Evolutionary conservation across 192 early-diverging fungal species (phyloP).

Genomic region (Gigaspora rosea): DNA sequence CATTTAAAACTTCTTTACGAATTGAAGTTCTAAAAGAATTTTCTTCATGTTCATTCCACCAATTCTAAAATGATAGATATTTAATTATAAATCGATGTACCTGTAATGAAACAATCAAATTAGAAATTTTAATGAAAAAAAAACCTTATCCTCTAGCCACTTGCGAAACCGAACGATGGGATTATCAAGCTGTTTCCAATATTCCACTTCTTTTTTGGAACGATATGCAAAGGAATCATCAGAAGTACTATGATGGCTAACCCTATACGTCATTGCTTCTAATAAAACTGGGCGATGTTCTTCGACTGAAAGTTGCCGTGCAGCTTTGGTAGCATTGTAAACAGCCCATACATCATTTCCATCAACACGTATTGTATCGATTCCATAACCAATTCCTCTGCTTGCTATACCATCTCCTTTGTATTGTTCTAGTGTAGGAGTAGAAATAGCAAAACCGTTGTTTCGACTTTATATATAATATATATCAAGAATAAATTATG

Average conservation of each 20-base stretch:
- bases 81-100: neutral
- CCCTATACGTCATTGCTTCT: constrained; percentile 97
- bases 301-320: constrained; percentile 79
- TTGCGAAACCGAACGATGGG: constrained; percentile 88
- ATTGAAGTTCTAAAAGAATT: constrained; percentile 64
- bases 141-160: constrained; percentile 76
- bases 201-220: constrained; percentile 87
- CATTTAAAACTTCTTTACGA: constrained; percentile 73
- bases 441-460: constrained; percentile 99
- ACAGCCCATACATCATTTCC: constrained; percentile 99
- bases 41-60: constrained; percentile 79
- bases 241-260: constrained; percentile 96
- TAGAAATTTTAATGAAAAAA: too few relatives aligned
- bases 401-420: constrained; percentile 96
- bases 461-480: constrained; percentile 70
- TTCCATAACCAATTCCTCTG: constrained; percentile 95
- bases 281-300: constrained; percentile 89
- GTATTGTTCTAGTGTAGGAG: constrained; percentile 93
- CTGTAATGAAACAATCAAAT: neutral
- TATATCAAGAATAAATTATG: neutral
- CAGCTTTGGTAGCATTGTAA: constrained; percentile 88
- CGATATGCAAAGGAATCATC: constrained; percentile 98
- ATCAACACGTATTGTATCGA: constrained; percentile 95
- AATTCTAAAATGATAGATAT: constrained; percentile 42
- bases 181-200: constrained; percentile 84